Percentiles rank a stretch among this genome's conserved stretches.
Conservation (phyloP, 371 early-diverging fungal species). For the Amoeboaphelidium occidentale region DNA sequence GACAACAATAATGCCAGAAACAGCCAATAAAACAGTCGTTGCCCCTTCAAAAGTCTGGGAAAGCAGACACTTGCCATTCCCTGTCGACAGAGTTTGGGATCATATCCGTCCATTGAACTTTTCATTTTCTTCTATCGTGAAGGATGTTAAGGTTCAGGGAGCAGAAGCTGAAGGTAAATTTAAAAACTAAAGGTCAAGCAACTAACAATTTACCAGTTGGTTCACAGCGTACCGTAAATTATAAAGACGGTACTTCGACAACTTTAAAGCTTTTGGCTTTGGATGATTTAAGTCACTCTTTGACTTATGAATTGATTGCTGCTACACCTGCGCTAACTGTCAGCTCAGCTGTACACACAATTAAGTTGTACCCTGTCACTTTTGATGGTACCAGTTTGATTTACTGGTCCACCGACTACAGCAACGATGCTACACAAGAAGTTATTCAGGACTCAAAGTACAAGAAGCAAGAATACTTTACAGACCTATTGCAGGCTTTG, state of each 20-base stretch:
- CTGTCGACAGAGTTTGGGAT: conserved; percentile 21
- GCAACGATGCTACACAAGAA: conserved; percentile 20
- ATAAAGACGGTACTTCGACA: conserved; percentile 32
- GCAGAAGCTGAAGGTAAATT: conserved; percentile 11
- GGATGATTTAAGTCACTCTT: conserved; percentile 18
- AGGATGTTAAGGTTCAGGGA: conserved; percentile 8
- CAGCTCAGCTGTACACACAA: conserved; percentile 28
- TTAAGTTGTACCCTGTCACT: conserved; percentile 22
- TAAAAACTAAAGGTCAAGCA: not conserved
- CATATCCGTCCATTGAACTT: conserved; percentile 10
- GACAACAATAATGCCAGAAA: no score
- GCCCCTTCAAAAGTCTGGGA: no score
- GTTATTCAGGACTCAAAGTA: conserved; percentile 30
- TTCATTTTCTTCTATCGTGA: not conserved
- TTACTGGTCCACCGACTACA: conserved; percentile 31
- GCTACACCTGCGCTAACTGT: conserved; percentile 22
- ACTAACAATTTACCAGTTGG: conserved; percentile 14
- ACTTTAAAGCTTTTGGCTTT: conserved; percentile 24
- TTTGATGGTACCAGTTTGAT: conserved; percentile 30
- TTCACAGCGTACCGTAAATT: conserved; percentile 22
- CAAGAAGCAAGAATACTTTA: conserved; percentile 36
- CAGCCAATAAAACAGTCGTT: no score
- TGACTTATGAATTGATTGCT: conserved; percentile 33
- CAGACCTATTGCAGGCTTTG: conserved; percentile 22
- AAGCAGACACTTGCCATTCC: no score